phyloP scores from a whole-genome alignment of 495 filamentous ascomycete genomes.

The Trypethelium eluteriae region DNA sequence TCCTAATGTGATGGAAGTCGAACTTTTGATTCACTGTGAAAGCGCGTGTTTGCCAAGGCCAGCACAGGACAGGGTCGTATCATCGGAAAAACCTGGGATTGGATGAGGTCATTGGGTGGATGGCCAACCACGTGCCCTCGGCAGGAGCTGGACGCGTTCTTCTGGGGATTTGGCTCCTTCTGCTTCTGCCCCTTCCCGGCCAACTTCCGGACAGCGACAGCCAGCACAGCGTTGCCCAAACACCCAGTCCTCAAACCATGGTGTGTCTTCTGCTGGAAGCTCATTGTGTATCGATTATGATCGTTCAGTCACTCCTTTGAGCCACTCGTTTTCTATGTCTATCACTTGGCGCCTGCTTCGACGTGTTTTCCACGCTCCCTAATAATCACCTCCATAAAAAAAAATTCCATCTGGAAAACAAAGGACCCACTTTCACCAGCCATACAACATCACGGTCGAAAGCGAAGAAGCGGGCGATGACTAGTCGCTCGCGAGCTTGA shows the following conservation, averaged over 20 bases:
- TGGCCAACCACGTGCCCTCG: background rate
- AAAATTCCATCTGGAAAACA: background rate
- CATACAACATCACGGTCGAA: background rate
- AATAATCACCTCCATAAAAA: background rate
- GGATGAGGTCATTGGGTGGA: background rate
- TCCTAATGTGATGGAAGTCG: too few relatives aligned
- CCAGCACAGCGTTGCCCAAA: background rate
- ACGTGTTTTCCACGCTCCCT: conserved; percentile 9
- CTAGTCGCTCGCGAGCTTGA: conserved; percentile 9
- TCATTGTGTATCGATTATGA: background rate
- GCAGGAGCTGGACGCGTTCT: conserved; percentile 3
- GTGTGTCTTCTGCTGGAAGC: conserved; percentile 10
- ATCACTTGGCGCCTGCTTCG: background rate
- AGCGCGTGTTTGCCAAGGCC: too few relatives aligned
- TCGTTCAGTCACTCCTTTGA: conserved; percentile 1
- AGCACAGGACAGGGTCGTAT: too few relatives aligned
- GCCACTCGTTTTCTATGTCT: background rate
- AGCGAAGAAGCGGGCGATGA: background rate
- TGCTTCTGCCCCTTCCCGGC: background rate
- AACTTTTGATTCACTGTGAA: too few relatives aligned
- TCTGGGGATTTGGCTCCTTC: background rate
- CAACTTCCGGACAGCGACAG: background rate
- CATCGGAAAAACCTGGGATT: background rate
- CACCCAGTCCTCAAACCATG: background rate
- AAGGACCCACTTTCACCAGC: background rate